Evolutionary conservation across 164 flowering plant genomes (phyloP).

Genomic region (Warburgia ugandensis): DNA sequence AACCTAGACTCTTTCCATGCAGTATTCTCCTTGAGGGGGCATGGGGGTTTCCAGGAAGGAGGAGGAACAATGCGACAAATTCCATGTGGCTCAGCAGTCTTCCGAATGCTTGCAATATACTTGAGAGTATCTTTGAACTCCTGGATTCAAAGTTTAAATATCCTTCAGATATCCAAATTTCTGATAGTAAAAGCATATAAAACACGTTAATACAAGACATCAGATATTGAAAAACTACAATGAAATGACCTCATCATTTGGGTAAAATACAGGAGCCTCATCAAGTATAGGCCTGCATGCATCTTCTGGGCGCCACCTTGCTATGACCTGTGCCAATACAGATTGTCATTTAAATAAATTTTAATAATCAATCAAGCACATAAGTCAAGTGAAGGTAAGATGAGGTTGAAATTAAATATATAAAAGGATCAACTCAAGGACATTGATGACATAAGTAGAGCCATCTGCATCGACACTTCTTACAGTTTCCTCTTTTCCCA

Average conservation of each 20-base stretch:
- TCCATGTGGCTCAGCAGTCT: conserved; percentile 74
- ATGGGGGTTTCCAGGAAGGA: conserved; percentile 87
- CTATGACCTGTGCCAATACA: conserved; percentile 55
- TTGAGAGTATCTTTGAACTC: conserved; percentile 79
- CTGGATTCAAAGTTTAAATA: conserved; percentile 30
- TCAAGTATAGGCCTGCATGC: conserved; percentile 61
- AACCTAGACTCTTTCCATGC: conserved; percentile 63
- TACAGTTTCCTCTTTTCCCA: too few species aligned
- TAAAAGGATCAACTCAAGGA: too few species aligned
- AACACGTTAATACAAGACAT: too few species aligned
- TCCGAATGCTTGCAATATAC: conserved; percentile 67
- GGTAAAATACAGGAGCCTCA: conserved; percentile 91
- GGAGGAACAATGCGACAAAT: conserved; percentile 96
- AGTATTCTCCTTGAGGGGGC: conserved; percentile 55
- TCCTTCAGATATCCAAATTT: conserved; percentile 6
- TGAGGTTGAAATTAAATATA: not conserved
- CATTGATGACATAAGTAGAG: too few species aligned
- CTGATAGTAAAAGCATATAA: conserved; percentile 3
- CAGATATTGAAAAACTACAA: too few species aligned
- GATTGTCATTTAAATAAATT: conserved; percentile 9
- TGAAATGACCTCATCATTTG: conserved; percentile 77
- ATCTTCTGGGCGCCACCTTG: conserved; percentile 79
- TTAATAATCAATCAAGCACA: too few species aligned
- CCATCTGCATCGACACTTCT: too few species aligned
- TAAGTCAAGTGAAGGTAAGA: not conserved